phyloP scores from a whole-genome alignment of 139 green algal species.

The Coelastrella sp. region DNA sequence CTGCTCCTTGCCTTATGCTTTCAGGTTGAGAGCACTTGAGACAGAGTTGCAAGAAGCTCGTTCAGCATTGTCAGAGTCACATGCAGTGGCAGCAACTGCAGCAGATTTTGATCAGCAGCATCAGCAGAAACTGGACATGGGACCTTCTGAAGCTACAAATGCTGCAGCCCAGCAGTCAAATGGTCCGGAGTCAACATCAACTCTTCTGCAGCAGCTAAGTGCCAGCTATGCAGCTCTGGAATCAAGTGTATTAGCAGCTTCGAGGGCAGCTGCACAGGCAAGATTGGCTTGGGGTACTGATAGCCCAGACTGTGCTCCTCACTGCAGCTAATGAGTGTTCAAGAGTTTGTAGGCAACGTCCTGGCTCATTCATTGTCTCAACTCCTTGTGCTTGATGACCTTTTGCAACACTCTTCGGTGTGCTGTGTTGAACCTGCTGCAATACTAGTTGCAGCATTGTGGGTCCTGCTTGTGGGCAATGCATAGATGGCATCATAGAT shows the following conservation, averaged over 20 bases:
- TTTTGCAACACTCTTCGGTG: no score
- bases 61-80: background rate
- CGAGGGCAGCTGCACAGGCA: background rate
- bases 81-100: background rate
- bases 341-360: no score
- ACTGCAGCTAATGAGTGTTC: no score
- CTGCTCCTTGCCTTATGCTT: no score
- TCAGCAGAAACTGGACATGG: background rate
- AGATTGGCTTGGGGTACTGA: background rate
- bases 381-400: no score
- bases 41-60: no score
- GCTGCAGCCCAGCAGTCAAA: background rate
- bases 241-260: conserved; percentile 24
- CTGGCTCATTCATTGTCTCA: no score
- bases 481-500: background rate
- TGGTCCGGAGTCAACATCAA: background rate
- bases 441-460: no score
- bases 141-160: background rate
- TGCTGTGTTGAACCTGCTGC: no score
- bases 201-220: background rate
- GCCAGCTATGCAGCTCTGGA: background rate
- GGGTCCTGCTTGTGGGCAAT: no score
- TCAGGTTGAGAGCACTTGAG: no score
- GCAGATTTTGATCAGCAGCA: background rate
- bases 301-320: no score